Evolutionary conservation across 2,329 filamentous ascomycete species (phyloP), one percentile per base, ranked within the genome.

Genomic region (Cryphonectria japonica): DNA sequence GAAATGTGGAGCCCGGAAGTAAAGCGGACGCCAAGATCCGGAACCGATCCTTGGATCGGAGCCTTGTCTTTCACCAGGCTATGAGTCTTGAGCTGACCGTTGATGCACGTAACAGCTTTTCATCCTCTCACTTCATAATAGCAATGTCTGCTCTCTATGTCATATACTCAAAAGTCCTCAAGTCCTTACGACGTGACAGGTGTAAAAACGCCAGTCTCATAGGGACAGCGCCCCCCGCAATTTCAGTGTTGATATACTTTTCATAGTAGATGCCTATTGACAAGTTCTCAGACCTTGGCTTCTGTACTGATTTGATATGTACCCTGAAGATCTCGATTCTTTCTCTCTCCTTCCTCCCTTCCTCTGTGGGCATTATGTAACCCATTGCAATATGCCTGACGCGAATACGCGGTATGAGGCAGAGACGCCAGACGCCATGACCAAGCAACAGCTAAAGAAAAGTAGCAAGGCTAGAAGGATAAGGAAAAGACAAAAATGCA

Each of bases 241-340:
- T 39, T 32, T n/a, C 22, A 9, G 9, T 8, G 26, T 13, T 37
- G 32, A 61, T 39, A 39, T 39, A 26, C 16, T 61, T 39, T 39
- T 22, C 59, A 7, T 61, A 7, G 22, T 19, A 61, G 32, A 39
- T 61, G 22, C 34, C 34, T 61, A 61, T 61, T 3, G 59, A 61
- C 59, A 61, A 32, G 39, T 11, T 39, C 3, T 19, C 32, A 19
- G 19, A n/a, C 32, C 19, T n/a, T 50, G 1, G 46, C 34, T 59
- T 34, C 59, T 61, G 59, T 61, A 61, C 34, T 39, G 59, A 22
- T 60, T 3, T 29, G n/a, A 50, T 57, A 29, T 39, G 59, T 61
- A 61, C 59, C 59, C 59, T 61, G 34, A 26, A 61, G 59, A 61
- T 34, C 59, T 39, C 19, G 22, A 14, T 26, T 19, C 29, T 34